Conservation (phyloP, 306 rosid species). For the Acacia melanoxylon region DNA sequence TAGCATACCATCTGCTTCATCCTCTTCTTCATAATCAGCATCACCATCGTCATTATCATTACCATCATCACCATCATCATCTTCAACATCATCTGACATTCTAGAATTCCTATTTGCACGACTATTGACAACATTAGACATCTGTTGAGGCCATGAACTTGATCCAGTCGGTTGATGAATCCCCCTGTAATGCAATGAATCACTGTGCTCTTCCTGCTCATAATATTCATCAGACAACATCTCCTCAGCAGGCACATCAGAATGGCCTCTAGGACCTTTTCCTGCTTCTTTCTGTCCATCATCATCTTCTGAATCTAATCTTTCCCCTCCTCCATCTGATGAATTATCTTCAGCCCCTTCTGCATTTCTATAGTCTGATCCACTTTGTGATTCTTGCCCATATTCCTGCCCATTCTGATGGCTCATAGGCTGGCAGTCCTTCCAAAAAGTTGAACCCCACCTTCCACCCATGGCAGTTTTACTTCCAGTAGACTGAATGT, state of each 20-base stretch:
- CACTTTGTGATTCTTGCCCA: conserved; percentile 80
- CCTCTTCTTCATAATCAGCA: conserved; percentile 95
- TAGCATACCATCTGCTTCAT: conserved; percentile 78
- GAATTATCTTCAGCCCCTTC: conserved; percentile 75
- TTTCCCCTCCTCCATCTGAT: conserved; percentile 67
- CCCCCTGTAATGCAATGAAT: conserved; percentile 58
- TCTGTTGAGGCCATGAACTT: conserved; percentile 61
- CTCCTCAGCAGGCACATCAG: conserved; percentile 91
- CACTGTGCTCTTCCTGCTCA: conserved; percentile 93
- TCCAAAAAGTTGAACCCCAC: conserved; percentile 99
- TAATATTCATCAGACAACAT: conserved; percentile 98
- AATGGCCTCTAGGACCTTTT: conserved; percentile 67
- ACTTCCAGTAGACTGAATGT: conserved; percentile 64
- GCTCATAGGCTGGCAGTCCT: conserved; percentile 83
- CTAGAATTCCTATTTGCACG: conserved; percentile 55
- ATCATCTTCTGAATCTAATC: conserved; percentile 81
- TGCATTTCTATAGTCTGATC: conserved; percentile 61
- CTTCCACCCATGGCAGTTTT: conserved; percentile 63
- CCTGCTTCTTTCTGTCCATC: conserved; percentile 56
- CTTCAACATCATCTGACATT: conserved; percentile 53
- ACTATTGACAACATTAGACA: conserved; percentile 44
- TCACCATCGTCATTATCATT: conserved; percentile 46
- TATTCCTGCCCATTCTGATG: conserved; percentile 74
- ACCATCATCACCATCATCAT: conserved; percentile 42
- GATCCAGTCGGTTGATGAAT: conserved; percentile 50